Conservation (phyloP, 2,329 filamentous ascomycete genomes). For the Fusarium sterilihyphosum region DNA sequence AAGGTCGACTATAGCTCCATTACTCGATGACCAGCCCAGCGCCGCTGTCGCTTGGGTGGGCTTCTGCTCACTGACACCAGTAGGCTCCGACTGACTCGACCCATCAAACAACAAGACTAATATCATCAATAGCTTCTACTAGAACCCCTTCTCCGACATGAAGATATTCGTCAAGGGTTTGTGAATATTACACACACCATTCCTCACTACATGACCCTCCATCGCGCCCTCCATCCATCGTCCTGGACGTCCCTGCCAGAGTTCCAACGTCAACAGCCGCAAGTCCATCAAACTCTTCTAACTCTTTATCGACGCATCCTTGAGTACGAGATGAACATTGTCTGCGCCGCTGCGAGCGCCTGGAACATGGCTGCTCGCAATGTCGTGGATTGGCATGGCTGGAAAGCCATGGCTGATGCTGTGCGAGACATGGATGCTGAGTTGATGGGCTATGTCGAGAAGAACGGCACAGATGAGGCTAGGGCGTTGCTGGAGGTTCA, state of each 20-base stretch:
- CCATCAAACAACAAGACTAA: neutral
- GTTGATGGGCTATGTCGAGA: conserved; percentile 37
- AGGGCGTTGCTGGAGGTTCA: conserved; percentile 27
- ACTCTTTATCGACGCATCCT: conserved; percentile 47
- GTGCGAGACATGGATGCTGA: conserved; percentile 44
- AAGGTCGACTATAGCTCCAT: conserved; percentile 41
- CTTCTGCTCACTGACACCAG: conserved; percentile 51
- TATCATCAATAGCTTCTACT: conserved; percentile 45
- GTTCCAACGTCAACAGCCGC: conserved; percentile 35
- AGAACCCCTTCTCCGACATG: conserved; percentile 48
- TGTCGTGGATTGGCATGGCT: conserved; percentile 49
- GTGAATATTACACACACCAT: conserved; percentile 48
- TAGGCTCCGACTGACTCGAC: conserved; percentile 28
- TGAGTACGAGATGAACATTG: conserved; percentile 54
- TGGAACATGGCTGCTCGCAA: conserved; percentile 52
- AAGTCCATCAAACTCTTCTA: conserved; percentile 38
- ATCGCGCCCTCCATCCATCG: conserved; percentile 39
- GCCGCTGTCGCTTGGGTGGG: conserved; percentile 50
- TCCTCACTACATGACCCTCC: conserved; percentile 49
- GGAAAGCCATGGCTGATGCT: conserved; percentile 41
- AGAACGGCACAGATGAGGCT: conserved; percentile 25
- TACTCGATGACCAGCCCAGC: conserved; percentile 42
- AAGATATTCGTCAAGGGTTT: conserved; percentile 45
- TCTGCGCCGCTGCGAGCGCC: conserved; percentile 50
- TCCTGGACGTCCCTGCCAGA: conserved; percentile 40